Evolutionary conservation across 1,139 yeast genomes (phyloP).

Genomic region (Hansenula sp.): DNA sequence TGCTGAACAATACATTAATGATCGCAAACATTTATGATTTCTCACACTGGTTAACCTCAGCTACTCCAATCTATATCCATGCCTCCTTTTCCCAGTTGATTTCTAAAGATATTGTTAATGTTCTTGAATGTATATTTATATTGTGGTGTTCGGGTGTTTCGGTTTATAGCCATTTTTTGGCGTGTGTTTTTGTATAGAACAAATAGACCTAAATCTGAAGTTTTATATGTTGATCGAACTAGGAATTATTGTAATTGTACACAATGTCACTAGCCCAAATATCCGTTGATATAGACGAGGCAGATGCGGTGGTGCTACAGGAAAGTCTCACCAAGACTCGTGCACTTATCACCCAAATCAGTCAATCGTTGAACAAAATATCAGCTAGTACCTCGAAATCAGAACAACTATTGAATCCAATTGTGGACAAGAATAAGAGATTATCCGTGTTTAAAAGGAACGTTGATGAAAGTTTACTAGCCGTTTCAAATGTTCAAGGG

Average conservation of each 20-base stretch:
- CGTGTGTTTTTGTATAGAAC: too few species aligned
- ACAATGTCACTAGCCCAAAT: conserved; percentile 9
- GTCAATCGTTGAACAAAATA: conserved; percentile 50
- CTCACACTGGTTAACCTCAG: too few species aligned
- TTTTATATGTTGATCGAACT: too few species aligned
- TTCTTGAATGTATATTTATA: too few species aligned
- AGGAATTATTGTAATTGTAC: too few species aligned
- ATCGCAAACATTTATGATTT: background rate
- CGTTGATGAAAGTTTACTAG: conserved; percentile 54
- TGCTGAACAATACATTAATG: conserved; percentile 22
- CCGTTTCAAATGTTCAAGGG: conserved; percentile 60
- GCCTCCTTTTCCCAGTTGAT: too few species aligned
- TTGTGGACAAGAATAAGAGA: conserved; percentile 57
- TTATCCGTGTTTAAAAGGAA: conserved; percentile 53
- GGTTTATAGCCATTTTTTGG: too few species aligned
- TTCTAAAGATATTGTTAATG: too few species aligned
- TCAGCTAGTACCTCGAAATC: conserved; percentile 59
- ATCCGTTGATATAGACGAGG: conserved; percentile 64
- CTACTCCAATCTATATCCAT: too few species aligned
- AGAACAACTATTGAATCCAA: conserved; percentile 64
- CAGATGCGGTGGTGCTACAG: conserved; percentile 78
- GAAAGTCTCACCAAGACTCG: conserved; percentile 64
- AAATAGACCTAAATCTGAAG: too few species aligned
- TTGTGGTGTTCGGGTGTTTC: too few species aligned
- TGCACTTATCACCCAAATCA: conserved; percentile 51